Conservation (phyloP, 768 basidiomycete genomes). For the Royoungia palumana region DNA sequence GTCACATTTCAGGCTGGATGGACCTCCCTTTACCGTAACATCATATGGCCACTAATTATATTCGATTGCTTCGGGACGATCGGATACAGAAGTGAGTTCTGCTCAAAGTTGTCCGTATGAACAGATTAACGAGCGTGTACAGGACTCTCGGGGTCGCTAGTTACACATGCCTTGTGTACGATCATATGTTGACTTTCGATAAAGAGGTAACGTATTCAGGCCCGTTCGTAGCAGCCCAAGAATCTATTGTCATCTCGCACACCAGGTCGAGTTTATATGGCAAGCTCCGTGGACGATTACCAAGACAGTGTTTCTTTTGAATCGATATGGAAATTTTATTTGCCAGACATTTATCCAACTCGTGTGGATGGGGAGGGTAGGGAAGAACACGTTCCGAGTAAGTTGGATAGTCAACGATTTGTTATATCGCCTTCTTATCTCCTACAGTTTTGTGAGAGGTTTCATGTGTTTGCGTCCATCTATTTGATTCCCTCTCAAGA, state of each 20-base stretch:
- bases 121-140: too few species aligned
- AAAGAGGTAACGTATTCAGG: too few species aligned
- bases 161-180: constrained; percentile 22
- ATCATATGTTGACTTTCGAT: constrained; percentile 25
- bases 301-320: constrained; percentile 14
- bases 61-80: too few species aligned
- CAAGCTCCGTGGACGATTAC: constrained; percentile 8
- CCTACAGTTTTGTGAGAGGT: constrained; percentile 8
- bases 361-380: constrained; percentile 2
- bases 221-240: constrained; percentile 18
- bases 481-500: constrained; percentile 6
- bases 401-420: neutral
- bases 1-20: too few species aligned
- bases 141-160: constrained; percentile 12
- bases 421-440: too few species aligned
- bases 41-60: too few species aligned
- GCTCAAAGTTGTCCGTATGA: too few species aligned
- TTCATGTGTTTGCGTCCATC: neutral
- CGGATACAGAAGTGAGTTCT: too few species aligned
- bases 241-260: neutral
- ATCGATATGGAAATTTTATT: constrained; percentile 17
- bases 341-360: constrained; percentile 8
- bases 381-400: neutral
- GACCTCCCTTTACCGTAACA: too few species aligned
- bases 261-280: constrained; percentile 19